Base-by-base conservation (phyloP, 495 filamentous ascomycete genomes). In the Tetracladium marchalianum region DNA sequence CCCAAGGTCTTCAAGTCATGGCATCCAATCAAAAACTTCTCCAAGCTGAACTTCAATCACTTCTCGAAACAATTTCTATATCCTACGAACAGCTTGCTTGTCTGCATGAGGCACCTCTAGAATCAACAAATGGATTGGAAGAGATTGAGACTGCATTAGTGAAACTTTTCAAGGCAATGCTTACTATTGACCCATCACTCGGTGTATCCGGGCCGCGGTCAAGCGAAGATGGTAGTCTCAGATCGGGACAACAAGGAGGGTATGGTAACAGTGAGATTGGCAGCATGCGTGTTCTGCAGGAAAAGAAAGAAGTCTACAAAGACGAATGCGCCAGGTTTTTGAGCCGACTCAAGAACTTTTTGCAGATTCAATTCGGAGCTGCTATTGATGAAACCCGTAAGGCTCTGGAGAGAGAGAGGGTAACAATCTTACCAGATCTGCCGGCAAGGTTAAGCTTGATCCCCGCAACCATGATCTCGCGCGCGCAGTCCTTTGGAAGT, bases 21-120 rank as follows among this genome's bases (percentile, higher is more conserved):
- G 87, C 90, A 15, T 89, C 93, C 16, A 98, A 98, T 57, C 93
- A 98, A 64, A 95, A 93, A 65, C 76, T 94, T 31, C 75, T 98
- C 19, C 87, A 89, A 58, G 85, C 78, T 38, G 92, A 98, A 62
- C 71, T 98, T 4, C 77, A 90, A 49, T 76, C 73, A 5, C 67
- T 98, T 13, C 69, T 98, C 36, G 79, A 85, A 41, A 95, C 84
- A 0, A 87, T 95, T 36, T 89, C 87, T 12, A 94, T 97, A 24
- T 85, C 85, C 15, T 66, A 78, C 4, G 62, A 75, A 15, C 80
- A 93, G 48, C 70, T 97, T 16, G 75, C 77, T 16, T 73, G 85
- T 8, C 71, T 97, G 35, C 79, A 76, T 44, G 74, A 80, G 37
- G 82, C 81, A 12, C 86, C 86, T 7, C 68, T 96, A 7, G 85